Base-by-base conservation (phyloP, 2,329 filamentous ascomycete species). In the Fusarium agapanthi region DNA sequence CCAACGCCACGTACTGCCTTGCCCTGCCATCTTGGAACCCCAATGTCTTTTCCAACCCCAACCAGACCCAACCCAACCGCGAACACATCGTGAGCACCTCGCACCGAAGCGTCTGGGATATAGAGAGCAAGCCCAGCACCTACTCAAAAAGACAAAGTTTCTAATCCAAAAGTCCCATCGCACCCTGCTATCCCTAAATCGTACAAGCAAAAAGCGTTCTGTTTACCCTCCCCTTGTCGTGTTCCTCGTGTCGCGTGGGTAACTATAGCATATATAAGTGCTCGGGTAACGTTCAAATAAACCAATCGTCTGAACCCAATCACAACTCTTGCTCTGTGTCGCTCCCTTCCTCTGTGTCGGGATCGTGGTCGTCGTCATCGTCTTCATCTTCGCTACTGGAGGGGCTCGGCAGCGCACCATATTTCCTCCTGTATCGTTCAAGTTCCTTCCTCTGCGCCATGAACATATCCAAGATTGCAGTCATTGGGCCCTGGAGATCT, bases 401-500 rank as follows among this genome's bases (percentile, higher is more conserved):
- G 22, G 66, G 35, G 30, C 64, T 73, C 22, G 76, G 75, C 38
- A 89, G 77, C 10, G 83, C 80, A 44, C 88, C 88, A 69, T 84
- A 90, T 55, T 79, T 83, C 35, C 83, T 83, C 77, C 88, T 90
- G 80, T 92, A 91, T 64, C 81, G 82, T 78, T 89, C 85, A 53
- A 95, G 84, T 78, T 95, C 90, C 35, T 85, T 84, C 65, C 94
- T 82, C 78, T 93, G 89, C 35, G 84, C 80, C 40, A 87, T 83
- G 37, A 95, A 85, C 47, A 88, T 87, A 47, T 84, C 83, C 26
- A 97, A 85, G 26, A 98, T 88, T 22, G 91, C 89, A 16, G 86
- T 82, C 88, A 98, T 97, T 6, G 95, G 93, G 26, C 89, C 92
- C 16, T 93, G 90, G 67, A 97, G 88, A 73, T 94, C 89, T 59